Evolutionary conservation across 345 rosid species (phyloP), one percentile per base, ranked within the genome.

Genomic region (Aegle marmelos): DNA sequence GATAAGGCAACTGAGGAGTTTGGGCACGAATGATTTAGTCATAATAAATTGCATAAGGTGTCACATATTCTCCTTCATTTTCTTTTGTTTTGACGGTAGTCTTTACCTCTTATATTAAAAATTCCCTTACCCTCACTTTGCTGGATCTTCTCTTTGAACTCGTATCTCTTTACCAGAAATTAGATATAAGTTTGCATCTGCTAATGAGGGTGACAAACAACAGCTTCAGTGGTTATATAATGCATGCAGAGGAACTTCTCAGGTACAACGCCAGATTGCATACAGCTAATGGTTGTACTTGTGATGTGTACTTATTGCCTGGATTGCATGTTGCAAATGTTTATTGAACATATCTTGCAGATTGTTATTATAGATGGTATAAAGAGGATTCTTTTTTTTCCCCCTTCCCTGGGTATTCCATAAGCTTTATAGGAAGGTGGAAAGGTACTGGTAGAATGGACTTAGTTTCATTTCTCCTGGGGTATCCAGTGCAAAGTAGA

Each of bases 201-300:
- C 74, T 27, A 70, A 5, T 41, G 84, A 79, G 68, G 91, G 85
- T 54, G 86, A 86, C 83, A 88, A 86, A 79, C 76, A 70, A 73
- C 91, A 84, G 77, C 79, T 88, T 71, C 86, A 64, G 56, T 58
- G 75, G 80, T 71, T 88, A 72, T 76, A 82, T 76, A 73, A 82
- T 76, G 85, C 89, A 68, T 86, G 91, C 86, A 78, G 81, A 83
- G 88, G 88, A 77, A 81, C 79, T 58, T 41, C 68, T 67, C 86
- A 78, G 88, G 91, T 88, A 76, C 19, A 27, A 14, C 31, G 65
- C 71, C 66, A 75, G 65, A 70, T 13, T 64, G 56, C 54, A 4
- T 61, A 53, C 9, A 19, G 34, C 53, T 53, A 31, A 19, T 30
- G 27, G 60, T 25, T 69, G 68, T 45, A 60, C 70, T 59, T 73